These are phyloP conservation scores for Aureoboletus auriporus DNA, from an alignment of 768 basidiomycete species.

Conservation along the genomic window DNA sequence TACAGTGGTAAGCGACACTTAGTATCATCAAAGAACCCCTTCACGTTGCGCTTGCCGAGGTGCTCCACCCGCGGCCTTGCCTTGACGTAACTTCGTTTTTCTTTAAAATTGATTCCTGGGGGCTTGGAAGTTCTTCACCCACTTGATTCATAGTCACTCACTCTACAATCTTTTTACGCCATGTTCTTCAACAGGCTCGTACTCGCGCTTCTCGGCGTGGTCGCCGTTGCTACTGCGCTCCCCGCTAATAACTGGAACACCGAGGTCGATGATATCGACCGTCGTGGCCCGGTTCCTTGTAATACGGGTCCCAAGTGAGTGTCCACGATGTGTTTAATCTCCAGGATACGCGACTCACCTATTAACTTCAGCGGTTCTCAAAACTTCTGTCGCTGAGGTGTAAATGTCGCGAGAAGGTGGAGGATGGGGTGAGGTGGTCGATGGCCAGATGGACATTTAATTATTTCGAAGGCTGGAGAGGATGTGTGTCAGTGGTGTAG, in stretches of 20 bases:
- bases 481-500: too few relatives aligned
- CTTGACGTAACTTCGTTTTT: neutral
- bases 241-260: neutral
- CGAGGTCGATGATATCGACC: neutral
- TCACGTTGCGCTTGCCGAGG: too few relatives aligned
- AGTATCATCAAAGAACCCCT: too few relatives aligned
- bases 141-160: neutral
- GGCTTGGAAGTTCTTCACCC: too few relatives aligned
- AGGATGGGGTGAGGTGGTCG: too few relatives aligned
- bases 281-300: neutral
- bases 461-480: too few relatives aligned
- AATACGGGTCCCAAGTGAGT: neutral
- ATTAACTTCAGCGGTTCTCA: neutral
- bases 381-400: neutral
- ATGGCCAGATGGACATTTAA: too few relatives aligned
- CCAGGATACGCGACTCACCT: neutral
- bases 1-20: too few relatives aligned
- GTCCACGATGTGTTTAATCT: neutral
- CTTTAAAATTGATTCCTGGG: neutral
- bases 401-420: too few relatives aligned
- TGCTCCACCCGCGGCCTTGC: too few relatives aligned
- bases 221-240: neutral
- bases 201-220: constrained; percentile 1
- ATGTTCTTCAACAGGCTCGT: constrained; percentile 11
- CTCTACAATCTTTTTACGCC: too few relatives aligned